Percentiles rank a stretch among this genome's conserved stretches.
Conservation (phyloP, 2,329 filamentous ascomycete species). For the Stagonosporopsis cucurbitacearum region DNA sequence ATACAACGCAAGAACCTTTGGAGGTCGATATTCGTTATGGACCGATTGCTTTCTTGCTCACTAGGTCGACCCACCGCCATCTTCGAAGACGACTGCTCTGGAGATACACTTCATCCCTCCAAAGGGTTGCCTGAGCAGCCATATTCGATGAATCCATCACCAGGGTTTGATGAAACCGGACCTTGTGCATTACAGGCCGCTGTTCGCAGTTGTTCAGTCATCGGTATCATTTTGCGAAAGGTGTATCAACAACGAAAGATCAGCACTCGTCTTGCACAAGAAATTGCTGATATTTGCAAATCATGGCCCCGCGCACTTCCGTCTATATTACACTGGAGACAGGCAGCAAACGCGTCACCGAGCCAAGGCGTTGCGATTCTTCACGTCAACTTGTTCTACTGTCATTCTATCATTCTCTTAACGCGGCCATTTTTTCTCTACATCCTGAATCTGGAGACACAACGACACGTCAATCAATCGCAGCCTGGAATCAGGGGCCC, state of each 20-base stretch:
- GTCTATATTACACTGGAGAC: constrained; percentile 58
- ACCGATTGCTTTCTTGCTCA: constrained; percentile 67
- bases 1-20: constrained; percentile 64
- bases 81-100: constrained; percentile 67
- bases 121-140: constrained; percentile 33
- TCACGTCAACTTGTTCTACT: constrained; percentile 67
- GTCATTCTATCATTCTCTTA: constrained; percentile 67
- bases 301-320: constrained; percentile 60
- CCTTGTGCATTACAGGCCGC: constrained; percentile 60
- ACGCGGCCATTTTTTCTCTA: constrained; percentile 70
- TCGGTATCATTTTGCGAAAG: constrained; percentile 64
- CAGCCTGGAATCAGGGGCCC: constrained; percentile 31
- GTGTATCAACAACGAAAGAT: constrained; percentile 67
- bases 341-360: constrained; percentile 54
- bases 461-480: constrained; percentile 41
- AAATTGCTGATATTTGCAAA: constrained; percentile 62
- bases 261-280: constrained; percentile 63
- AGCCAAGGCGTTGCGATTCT: constrained; percentile 65
- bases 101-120: constrained; percentile 50
- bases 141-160: constrained; percentile 21
- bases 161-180: constrained; percentile 44
- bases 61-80: constrained; percentile 69
- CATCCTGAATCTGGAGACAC: constrained; percentile 57
- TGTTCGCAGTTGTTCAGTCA: constrained; percentile 63
- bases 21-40: constrained; percentile 69